Conservation (phyloP, 2,329 filamentous ascomycete species). For the Pseudogymnoascus sp. region DNA sequence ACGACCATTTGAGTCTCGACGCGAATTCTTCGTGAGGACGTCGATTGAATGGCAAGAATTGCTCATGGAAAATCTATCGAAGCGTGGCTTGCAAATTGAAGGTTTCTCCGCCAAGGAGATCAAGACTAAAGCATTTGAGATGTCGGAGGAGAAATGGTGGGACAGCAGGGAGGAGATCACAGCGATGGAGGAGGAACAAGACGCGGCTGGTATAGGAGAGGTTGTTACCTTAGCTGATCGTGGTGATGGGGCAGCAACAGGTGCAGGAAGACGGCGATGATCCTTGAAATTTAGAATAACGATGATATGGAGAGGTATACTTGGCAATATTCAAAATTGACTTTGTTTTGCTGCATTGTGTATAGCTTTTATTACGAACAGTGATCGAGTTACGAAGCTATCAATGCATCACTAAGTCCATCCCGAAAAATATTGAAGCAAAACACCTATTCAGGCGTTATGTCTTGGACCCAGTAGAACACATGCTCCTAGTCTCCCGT, state of each 20-base stretch:
- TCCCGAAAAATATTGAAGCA: not conserved
- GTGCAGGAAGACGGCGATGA: conserved; percentile 36
- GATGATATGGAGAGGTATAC: conserved; percentile 1
- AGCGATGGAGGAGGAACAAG: conserved; percentile 88
- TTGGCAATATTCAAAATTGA: not conserved
- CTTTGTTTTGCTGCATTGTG: not conserved
- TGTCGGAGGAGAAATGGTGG: conserved; percentile 98
- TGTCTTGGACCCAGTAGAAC: conserved; percentile 5
- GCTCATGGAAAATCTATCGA: conserved; percentile 64
- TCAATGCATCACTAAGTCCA: conserved; percentile 3
- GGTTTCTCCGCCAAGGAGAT: conserved; percentile 78
- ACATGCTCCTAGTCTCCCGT: conserved; percentile 9
- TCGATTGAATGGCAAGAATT: conserved; percentile 85
- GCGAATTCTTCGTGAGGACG: conserved; percentile 86
- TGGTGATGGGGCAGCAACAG: conserved; percentile 44
- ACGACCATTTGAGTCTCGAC: conserved; percentile 65
- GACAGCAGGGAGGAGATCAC: conserved; percentile 91
- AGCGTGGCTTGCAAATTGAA: conserved; percentile 57
- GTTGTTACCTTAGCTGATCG: conserved; percentile 79
- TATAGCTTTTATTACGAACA: not conserved
- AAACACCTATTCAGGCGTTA: conserved; percentile 5
- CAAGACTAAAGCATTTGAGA: conserved; percentile 79
- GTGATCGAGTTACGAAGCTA: not conserved
- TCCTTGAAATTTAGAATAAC: not conserved
- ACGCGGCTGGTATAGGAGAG: conserved; percentile 88